phyloP scores from a whole-genome alignment of 2,329 filamentous ascomycete genomes.

The Trichoderma guizhouense region DNA sequence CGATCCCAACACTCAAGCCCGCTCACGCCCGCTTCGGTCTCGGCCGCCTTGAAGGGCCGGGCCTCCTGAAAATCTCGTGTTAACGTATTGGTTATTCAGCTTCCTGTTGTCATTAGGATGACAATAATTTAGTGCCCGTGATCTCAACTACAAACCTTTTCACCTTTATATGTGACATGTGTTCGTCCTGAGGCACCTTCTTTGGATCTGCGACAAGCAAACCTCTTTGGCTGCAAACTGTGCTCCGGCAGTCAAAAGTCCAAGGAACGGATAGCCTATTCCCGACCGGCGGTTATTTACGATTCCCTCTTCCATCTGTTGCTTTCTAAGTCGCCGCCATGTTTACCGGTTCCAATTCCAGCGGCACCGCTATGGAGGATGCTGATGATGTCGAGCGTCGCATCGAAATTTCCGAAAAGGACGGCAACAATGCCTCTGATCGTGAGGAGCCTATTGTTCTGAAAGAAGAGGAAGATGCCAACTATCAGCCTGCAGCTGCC shows the following conservation, averaged over 20 bases:
- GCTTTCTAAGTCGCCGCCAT: neutral
- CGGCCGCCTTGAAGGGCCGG: conserved; percentile 9
- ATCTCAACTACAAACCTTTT: neutral
- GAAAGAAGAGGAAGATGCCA: neutral
- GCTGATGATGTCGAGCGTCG: neutral
- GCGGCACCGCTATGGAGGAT: neutral
- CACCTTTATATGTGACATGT: neutral
- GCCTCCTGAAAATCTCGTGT: conserved; percentile 1
- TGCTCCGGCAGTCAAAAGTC: neutral
- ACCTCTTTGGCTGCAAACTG: neutral
- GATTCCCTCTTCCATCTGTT: neutral
- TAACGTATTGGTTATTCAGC: neutral
- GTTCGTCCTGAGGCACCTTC: neutral
- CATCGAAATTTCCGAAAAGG: neutral
- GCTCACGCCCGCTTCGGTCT: conserved; percentile 3
- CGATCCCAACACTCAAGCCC: neutral
- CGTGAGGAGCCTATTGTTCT: neutral
- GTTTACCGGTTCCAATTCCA: conserved; percentile 2
- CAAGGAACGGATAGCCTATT: neutral
- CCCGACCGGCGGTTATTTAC: neutral
- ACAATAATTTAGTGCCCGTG: neutral
- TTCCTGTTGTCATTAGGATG: neutral
- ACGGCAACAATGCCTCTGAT: neutral
- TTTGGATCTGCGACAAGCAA: neutral
- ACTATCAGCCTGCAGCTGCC: neutral